Percentiles rank a stretch among this genome's conserved stretches.
phyloP scores from a whole-genome alignment of 2,329 filamentous ascomycete species.

The Penicillium sp. region DNA sequence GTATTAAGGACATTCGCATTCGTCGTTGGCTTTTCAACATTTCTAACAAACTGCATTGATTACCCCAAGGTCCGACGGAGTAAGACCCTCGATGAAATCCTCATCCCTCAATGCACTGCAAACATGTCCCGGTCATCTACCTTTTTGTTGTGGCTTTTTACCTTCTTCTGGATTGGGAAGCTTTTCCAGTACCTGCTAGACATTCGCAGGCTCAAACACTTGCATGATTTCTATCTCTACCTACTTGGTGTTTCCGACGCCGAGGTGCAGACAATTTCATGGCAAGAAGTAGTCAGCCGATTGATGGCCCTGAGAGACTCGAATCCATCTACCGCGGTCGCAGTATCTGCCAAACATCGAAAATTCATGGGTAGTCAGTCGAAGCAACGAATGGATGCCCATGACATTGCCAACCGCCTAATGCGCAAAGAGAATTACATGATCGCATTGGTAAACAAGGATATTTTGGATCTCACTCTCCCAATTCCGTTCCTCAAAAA shows the following conservation, averaged over 20 bases:
- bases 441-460: constrained; percentile 96
- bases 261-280: constrained; percentile 92
- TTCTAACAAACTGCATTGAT: constrained; percentile 81
- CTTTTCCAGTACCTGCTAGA: constrained; percentile 72
- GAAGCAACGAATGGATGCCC: constrained; percentile 90
- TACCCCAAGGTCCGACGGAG: constrained; percentile 69
- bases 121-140: constrained; percentile 76
- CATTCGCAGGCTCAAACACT: constrained; percentile 68
- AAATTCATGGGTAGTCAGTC: constrained; percentile 76
- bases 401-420: constrained; percentile 92
- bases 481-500: constrained; percentile 79
- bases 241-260: constrained; percentile 78
- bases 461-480: constrained; percentile 81
- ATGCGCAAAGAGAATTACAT: constrained; percentile 98
- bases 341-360: constrained; percentile 58
- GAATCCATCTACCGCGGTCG: constrained; percentile 76
- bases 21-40: constrained; percentile 76
- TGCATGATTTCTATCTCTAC: constrained; percentile 83
- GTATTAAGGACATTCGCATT: constrained; percentile 73
- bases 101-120: constrained; percentile 71
- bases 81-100: constrained; percentile 59
- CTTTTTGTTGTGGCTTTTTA: constrained; percentile 77
- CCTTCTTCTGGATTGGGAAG: constrained; percentile 81
- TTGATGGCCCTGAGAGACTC: constrained; percentile 81
- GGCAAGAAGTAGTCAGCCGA: constrained; percentile 84